Evolutionary conservation across 2,329 filamentous ascomycete species (phyloP).

Genomic region (Phialocephala subalpina): DNA sequence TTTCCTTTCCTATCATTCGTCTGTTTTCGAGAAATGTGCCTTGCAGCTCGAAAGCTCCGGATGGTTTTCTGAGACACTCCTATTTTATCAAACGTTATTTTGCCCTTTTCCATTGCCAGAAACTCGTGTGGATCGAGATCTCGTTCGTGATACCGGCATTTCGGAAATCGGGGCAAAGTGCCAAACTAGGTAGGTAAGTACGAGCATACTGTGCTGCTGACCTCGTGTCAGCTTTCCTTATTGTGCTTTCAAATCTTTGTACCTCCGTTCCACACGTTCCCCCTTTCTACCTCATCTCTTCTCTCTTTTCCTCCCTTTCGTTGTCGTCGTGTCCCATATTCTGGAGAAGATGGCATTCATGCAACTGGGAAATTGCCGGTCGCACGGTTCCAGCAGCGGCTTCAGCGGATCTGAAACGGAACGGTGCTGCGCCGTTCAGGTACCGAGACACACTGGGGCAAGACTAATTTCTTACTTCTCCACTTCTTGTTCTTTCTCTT

Average conservation of each 20-base stretch:
- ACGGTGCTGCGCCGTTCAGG: neutral
- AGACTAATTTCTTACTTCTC: neutral
- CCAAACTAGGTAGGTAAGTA: too few relatives aligned
- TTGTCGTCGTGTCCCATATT: neutral
- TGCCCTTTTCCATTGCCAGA: neutral
- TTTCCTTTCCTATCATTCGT: neutral
- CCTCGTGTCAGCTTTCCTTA: neutral
- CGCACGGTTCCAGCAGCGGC: constrained; percentile 4
- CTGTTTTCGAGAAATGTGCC: neutral
- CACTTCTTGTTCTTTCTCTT: neutral
- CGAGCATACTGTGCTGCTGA: neutral
- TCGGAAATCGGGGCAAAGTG: too few relatives aligned
- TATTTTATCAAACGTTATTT: neutral
- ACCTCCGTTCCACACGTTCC: neutral
- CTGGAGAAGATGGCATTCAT: neutral
- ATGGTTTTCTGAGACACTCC: neutral
- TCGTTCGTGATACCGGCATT: neutral
- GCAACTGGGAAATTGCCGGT: neutral
- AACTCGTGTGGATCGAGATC: neutral
- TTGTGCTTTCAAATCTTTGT: neutral
- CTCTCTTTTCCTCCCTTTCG: neutral
- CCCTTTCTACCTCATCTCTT: neutral
- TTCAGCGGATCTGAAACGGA: neutral
- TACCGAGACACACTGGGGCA: neutral
- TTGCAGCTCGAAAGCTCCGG: neutral